These are phyloP conservation scores for Sarocladium brachiariae DNA, from an alignment of 2,329 filamentous ascomycete genomes.

Conservation along the genomic window DNA sequence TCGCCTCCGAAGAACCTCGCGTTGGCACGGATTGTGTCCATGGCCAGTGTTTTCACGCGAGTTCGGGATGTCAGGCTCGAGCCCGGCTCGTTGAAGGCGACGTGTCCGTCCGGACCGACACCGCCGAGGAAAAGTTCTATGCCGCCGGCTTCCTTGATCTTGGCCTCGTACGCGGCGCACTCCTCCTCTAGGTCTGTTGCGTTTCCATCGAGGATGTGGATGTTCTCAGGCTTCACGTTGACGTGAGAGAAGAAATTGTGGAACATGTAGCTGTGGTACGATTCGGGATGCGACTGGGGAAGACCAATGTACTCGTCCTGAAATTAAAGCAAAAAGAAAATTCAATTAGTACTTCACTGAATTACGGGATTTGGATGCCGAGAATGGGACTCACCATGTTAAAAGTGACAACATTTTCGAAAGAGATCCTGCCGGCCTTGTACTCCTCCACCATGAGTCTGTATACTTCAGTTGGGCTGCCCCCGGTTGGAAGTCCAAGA, in stretches of 20 bases:
- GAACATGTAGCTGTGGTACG: constrained; percentile 80
- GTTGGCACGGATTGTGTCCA: constrained; percentile 72
- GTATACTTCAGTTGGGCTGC: constrained; percentile 17
- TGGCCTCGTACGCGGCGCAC: constrained; percentile 65
- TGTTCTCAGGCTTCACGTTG: constrained; percentile 60
- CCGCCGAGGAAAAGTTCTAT: constrained; percentile 74
- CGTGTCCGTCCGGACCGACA: constrained; percentile 71
- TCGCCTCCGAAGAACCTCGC: constrained; percentile 47
- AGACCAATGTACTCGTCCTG: constrained; percentile 68
- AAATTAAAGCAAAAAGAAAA: constrained; percentile 27
- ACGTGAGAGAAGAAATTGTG: constrained; percentile 71
- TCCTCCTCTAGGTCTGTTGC: constrained; percentile 62
- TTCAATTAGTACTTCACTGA: no score
- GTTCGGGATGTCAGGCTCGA: constrained; percentile 64
- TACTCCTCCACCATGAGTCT: constrained; percentile 53
- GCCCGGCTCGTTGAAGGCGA: constrained; percentile 77
- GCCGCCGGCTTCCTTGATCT: constrained; percentile 60
- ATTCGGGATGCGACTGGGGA: constrained; percentile 62
- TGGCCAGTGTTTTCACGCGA: constrained; percentile 69
- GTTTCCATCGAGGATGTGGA: constrained; percentile 70
- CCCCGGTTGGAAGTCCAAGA: constrained; percentile 18
- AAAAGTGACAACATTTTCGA: constrained; percentile 69
- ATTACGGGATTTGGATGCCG: no score
- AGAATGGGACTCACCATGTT: constrained; percentile 83
- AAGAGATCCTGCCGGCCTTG: constrained; percentile 11